A percentile compares a stretch with the other conserved stretches of the same genome.
phyloP scores from a whole-genome alignment of 1,284 basidiomycete species.

The Cerioporus squamosus region DNA sequence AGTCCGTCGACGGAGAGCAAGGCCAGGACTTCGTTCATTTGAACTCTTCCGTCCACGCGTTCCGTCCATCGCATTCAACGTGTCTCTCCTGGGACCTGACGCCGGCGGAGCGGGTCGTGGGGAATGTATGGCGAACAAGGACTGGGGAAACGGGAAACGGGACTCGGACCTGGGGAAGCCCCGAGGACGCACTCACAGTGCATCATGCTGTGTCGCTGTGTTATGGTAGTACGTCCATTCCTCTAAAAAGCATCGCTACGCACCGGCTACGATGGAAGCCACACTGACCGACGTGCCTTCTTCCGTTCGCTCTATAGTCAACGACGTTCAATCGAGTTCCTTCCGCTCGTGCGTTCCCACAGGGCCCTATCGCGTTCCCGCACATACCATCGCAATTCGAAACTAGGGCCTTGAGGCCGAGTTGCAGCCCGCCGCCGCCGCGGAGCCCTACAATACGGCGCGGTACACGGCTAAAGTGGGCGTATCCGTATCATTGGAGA shows the following conservation, averaged over 20 bases:
- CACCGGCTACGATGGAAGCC: neutral
- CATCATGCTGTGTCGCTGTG: conserved; percentile 11
- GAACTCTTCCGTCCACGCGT: neutral
- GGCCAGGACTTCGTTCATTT: too few species aligned
- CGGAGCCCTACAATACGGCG: conserved; percentile 3
- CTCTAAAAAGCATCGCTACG: conserved; percentile 8
- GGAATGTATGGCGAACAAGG: neutral
- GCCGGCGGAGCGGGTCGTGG: neutral
- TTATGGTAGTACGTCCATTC: conserved; percentile 8
- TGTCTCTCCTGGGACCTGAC: neutral
- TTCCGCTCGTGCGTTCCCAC: too few species aligned
- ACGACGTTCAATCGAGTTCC: too few species aligned
- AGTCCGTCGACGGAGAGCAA: neutral
- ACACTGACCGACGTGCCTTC: neutral
- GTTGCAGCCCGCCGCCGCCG: neutral
- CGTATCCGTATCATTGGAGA: neutral
- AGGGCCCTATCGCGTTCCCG: neutral
- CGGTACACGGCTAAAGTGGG: conserved; percentile 1
- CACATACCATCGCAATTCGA: neutral
- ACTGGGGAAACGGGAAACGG: neutral
- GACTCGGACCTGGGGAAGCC: neutral
- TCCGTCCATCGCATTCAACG: neutral
- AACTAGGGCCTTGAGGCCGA: neutral
- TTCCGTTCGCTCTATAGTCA: neutral
- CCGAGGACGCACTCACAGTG: neutral